Base-by-base conservation (phyloP, 805 yeast genomes). In the Saccharomyces paradoxus region DNA sequence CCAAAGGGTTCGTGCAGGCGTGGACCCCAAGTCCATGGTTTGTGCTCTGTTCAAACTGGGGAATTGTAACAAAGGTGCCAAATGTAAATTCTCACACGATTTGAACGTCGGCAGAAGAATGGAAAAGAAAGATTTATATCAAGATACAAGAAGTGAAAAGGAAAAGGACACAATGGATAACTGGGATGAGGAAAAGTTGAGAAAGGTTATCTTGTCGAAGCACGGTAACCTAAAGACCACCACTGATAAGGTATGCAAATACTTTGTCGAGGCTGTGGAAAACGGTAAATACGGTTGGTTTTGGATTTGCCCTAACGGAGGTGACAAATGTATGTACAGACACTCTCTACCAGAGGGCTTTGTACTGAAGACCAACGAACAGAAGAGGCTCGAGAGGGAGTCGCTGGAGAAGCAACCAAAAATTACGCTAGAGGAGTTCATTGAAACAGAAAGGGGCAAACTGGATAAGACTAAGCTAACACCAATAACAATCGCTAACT, bases 261-360 rank as follows among this genome's bases (percentile, higher is more conserved):
- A 71, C 72, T 95, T 94, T 74, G 88, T 94, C 60, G 96, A 90
- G 56, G 98, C 99, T 0, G 97, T 94, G 55, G 99, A 94, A 69
- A 89, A 90, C 67, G 94, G 92, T 55, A 92, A 92, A 69, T 94
- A 94, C 69, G 99, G 99, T 67, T 94, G 99, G 99, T 91, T 94
- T 73, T 94, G 99, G 99, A 78, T 80, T 22, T 94, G 99, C 76
- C 99, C 99, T 28, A 89, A 89, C 63, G 91, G 92, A 46, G 97
- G 96, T 60, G 82, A 86, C 57, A 86, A 82, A 57, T 94, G 99
- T 81, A 92, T 86, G 77, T 94, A 94, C 76, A 84, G 82, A 72
- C 99, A 94, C 72, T 87, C 97, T 8, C 78, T 94, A 66, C 99
- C 99, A 46, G 91, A 95, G 49, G 99, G 99, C 0, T 95, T 90